Base-by-base conservation (phyloP, 257 asterid genomes). In the Nicotiana noctiflora region DNA sequence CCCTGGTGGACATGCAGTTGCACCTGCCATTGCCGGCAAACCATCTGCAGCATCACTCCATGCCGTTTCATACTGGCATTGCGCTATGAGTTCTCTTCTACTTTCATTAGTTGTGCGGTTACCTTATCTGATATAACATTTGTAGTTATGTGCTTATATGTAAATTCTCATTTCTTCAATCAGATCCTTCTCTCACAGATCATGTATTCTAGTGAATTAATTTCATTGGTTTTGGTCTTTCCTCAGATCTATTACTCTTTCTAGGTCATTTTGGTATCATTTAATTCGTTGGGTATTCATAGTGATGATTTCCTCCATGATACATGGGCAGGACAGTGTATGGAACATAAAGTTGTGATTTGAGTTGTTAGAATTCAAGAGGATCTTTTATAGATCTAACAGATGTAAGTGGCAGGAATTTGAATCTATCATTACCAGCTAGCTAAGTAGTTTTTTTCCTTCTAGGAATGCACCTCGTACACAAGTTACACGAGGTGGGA, bases 21-120 rank as follows among this genome's bases (percentile, higher is more conserved):
- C 97, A 19, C 98, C 98, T 10, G 95, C 97, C 49, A 83, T 88
- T 83, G 95, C 98, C 0, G 94, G 90, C 67, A 87, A 85, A 75
- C 85, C 88, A 76, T 91, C 94, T 15, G 75, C 86, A 51, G 90
- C 90, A 60, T 84, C 91, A 53, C 76, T 77, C 13, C 82, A 19
- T 84, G 57, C 82, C 32, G 55, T 76, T 25, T 55, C 61, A 4
- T 44, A 11, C 68, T 77, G 32, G 55, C 84, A 65, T 75, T 80
- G 66, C 82, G 72, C 84, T 21, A 34, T 81, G 74, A 80, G 85
- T 75, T 70, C 84, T 81, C 85, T 79, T 65, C 87, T 91, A 13
- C 75, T 90, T 76, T 85, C 86, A 15, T 85, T 79, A 81, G 81
- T 84, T 79, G 80, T 81, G 32, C 84, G 53, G 57, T 56, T 83